Percentiles rank a stretch among this genome's conserved stretches.
These are phyloP conservation scores for Graphilbum fragrans DNA, from an alignment of 2,329 filamentous ascomycete species.

Conservation along the genomic window DNA sequence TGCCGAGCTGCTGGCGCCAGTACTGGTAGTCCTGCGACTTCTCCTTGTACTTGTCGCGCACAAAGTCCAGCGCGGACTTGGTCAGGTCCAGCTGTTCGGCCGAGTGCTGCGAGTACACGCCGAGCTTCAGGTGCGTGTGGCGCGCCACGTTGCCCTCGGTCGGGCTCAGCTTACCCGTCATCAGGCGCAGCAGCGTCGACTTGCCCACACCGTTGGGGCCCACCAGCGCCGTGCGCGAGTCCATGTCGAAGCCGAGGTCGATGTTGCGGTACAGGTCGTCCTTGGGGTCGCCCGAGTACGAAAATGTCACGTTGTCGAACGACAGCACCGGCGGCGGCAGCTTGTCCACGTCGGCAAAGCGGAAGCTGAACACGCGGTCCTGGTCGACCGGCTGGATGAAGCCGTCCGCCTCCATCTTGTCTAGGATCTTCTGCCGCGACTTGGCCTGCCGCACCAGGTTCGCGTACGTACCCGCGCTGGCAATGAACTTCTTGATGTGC, in stretches of 20 bases:
- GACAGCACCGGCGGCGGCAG: slow-evolving; percentile 94
- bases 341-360: slow-evolving; percentile 97
- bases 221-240: slow-evolving; percentile 91
- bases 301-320: slow-evolving; percentile 96
- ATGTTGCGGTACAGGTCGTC: slow-evolving; percentile 95
- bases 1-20: slow-evolving; percentile 95
- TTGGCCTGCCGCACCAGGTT: slow-evolving; percentile 98
- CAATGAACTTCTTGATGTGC: slow-evolving; percentile 99
- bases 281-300: slow-evolving; percentile 78
- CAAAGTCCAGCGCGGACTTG: slow-evolving; percentile 95
- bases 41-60: slow-evolving; percentile 82
- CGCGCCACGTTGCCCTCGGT: slow-evolving; percentile 72
- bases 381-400: slow-evolving; percentile 84
- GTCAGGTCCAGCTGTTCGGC: slow-evolving; percentile 96
- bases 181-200: slow-evolving; percentile 87
- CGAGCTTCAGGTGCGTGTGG: slow-evolving; percentile 97
- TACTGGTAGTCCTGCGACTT: slow-evolving; percentile 98
- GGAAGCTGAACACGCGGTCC: slow-evolving; percentile 91
- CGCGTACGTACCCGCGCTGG: slow-evolving; percentile 97
- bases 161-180: slow-evolving; percentile 88
- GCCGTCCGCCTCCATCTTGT: slow-evolving; percentile 99
- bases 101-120: slow-evolving; percentile 96
- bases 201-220: slow-evolving; percentile 99
- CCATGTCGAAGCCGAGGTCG: slow-evolving; percentile 99
- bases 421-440: slow-evolving; percentile 97